Evolutionary conservation across 2,329 filamentous ascomycete species (phyloP).

Genomic region (Coniochaeta hoffmannii): DNA sequence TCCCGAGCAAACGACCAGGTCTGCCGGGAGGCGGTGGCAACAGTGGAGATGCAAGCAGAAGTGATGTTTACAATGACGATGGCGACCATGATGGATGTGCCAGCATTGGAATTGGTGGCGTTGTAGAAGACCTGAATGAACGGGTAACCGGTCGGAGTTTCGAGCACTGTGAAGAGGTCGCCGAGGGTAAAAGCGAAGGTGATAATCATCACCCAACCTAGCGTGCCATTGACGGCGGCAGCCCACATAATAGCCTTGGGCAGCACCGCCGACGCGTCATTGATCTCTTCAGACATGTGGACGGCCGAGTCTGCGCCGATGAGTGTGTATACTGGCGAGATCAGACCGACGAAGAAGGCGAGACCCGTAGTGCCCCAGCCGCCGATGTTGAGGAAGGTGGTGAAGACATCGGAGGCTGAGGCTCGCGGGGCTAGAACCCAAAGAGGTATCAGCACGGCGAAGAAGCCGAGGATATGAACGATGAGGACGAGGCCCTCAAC

Average conservation of each 20-base stretch:
- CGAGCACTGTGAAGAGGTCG: conserved; percentile 17
- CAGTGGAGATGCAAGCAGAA: conserved; percentile 42
- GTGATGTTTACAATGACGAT: conserved; percentile 41
- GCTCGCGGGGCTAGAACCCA: conserved; percentile 17
- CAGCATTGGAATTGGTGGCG: conserved; percentile 37
- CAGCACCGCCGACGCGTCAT: conserved; percentile 24
- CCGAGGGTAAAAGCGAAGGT: conserved; percentile 29
- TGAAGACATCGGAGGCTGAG: conserved; percentile 28
- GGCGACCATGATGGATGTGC: conserved; percentile 40
- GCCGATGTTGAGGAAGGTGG: conserved; percentile 37
- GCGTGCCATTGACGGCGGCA: conserved; percentile 24
- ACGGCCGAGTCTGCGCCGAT: conserved; percentile 26
- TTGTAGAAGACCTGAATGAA: conserved; percentile 53
- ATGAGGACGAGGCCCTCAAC: conserved; percentile 43
- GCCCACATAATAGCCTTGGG: conserved; percentile 29
- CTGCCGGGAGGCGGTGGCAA: conserved; percentile 50
- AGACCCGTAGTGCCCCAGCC: conserved; percentile 37
- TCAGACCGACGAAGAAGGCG: conserved; percentile 38
- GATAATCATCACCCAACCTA: conserved; percentile 29
- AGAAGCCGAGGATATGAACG: conserved; percentile 28
- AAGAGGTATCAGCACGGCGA: conserved; percentile 19
- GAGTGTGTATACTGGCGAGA: conserved; percentile 29
- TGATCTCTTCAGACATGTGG: conserved; percentile 31
- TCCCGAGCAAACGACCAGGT: conserved; percentile 48
- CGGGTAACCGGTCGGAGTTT: conserved; percentile 41